A percentile compares a stretch with the other conserved stretches of the same genome.
These are phyloP conservation scores for Komagataella pseudopastoris DNA, from an alignment of 805 yeast species.

Conservation along the genomic window DNA sequence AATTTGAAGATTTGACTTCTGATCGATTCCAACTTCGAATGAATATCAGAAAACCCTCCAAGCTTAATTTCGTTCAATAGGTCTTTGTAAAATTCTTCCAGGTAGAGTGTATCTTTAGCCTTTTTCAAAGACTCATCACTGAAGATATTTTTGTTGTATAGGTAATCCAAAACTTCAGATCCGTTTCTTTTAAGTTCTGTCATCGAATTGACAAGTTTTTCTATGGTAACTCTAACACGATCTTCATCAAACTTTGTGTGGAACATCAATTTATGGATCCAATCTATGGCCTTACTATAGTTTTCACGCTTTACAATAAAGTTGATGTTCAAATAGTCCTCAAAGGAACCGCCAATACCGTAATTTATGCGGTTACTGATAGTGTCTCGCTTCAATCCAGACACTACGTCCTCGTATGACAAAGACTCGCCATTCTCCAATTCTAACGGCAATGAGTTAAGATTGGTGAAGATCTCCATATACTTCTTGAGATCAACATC, in stretches of 20 bases:
- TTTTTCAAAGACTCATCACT: constrained; percentile 49
- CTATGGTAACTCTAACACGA: constrained; percentile 53
- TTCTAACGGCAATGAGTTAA: constrained; percentile 62
- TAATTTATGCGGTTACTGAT: constrained; percentile 41
- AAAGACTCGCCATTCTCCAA: constrained; percentile 44
- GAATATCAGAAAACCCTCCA: constrained; percentile 36
- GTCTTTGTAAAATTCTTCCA: constrained; percentile 43
- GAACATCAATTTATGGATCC: constrained; percentile 60
- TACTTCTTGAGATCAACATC: constrained; percentile 46
- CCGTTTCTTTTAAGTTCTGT: constrained; percentile 57
- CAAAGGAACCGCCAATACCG: constrained; percentile 46
- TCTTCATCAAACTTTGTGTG: constrained; percentile 58
- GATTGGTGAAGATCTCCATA: constrained; percentile 44
- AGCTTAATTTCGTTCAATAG: constrained; percentile 34
- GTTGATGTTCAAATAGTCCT: constrained; percentile 51
- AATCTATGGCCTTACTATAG: constrained; percentile 56
- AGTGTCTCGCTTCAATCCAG: constrained; percentile 60
- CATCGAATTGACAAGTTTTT: constrained; percentile 42
- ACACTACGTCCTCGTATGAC: constrained; percentile 67
- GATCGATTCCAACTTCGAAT: constrained; percentile 34
- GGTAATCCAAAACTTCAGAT: constrained; percentile 47
- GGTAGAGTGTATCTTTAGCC: constrained; percentile 49
- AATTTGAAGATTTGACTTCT: constrained; percentile 37
- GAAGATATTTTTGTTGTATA: constrained; percentile 39
- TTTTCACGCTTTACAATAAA: constrained; percentile 49